Percentiles rank a stretch among this genome's conserved stretches.
These are phyloP conservation scores for Skeletonema grethae DNA, from an alignment of 108 stramenopile species.

Conservation along the genomic window DNA sequence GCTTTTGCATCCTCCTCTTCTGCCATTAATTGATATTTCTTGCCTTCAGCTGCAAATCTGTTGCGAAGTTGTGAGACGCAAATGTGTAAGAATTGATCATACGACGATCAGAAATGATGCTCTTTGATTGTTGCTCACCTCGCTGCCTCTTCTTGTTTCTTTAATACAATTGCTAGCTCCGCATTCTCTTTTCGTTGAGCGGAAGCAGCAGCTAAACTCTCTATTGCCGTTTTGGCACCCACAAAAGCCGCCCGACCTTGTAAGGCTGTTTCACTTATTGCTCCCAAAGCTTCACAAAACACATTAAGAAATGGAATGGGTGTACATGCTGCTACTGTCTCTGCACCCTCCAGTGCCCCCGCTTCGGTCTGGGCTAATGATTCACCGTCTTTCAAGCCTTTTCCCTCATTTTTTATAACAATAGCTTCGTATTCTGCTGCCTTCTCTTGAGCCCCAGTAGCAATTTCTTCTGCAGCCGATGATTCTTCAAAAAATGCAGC, in stretches of 20 bases:
- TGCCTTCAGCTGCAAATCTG: conserved; percentile 11
- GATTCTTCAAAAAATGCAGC: conserved; percentile 17
- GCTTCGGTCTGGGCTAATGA: conserved; percentile 21
- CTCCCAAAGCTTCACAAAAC: conserved; percentile 31
- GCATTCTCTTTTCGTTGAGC: conserved; percentile 22
- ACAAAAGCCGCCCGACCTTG: conserved; percentile 26
- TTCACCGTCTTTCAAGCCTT: conserved; percentile 28
- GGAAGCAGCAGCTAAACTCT: conserved; percentile 15
- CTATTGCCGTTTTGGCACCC: conserved; percentile 35
- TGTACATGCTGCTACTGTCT: conserved; percentile 30
- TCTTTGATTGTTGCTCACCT: neutral
- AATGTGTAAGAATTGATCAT: neutral
- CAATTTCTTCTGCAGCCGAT: conserved; percentile 13
- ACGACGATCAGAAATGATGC: neutral
- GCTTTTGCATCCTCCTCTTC: conserved; percentile 20
- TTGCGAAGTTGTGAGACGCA: neutral
- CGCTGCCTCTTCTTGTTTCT: conserved; percentile 25
- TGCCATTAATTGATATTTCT: conserved; percentile 13
- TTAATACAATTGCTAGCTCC: conserved; percentile 8
- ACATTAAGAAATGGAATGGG: conserved; percentile 24
- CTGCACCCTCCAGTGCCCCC: conserved; percentile 27
- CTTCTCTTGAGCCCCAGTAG: conserved; percentile 12
- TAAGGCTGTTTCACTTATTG: conserved; percentile 26
- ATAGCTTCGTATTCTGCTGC: conserved; percentile 18
- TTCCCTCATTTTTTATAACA: conserved; percentile 2